Conservation (phyloP, 371 early-diverging fungal genomes). For the Sporodiniella umbellata region DNA sequence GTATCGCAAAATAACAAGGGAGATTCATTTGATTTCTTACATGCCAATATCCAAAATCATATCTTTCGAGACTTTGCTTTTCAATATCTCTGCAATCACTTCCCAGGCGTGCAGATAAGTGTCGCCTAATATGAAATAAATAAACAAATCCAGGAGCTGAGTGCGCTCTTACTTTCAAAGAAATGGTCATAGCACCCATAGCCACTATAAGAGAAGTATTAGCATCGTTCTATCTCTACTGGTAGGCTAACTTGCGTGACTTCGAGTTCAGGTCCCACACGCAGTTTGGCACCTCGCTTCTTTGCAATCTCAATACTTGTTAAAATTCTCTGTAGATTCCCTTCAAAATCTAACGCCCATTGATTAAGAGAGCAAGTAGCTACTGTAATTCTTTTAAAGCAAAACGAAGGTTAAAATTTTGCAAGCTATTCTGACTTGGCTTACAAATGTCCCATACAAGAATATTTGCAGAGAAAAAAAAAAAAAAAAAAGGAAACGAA, state of each 20-base stretch:
- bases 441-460: slow-evolving; percentile 19
- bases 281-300: slow-evolving; percentile 73
- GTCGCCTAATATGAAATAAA: slow-evolving; percentile 57
- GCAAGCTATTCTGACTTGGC: too few relatives aligned
- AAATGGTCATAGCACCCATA: slow-evolving; percentile 98
- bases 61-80: slow-evolving; percentile 59
- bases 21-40: slow-evolving; percentile 45
- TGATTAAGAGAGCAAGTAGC: slow-evolving; percentile 91
- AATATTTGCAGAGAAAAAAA: too few relatives aligned
- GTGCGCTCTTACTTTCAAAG: slow-evolving; percentile 65
- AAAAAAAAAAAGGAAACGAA: too few relatives aligned
- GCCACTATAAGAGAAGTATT: slow-evolving; percentile 56
- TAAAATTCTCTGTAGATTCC: slow-evolving; percentile 85
- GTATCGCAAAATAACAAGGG: not conserved
- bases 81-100: slow-evolving; percentile 73
- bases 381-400: slow-evolving; percentile 57
- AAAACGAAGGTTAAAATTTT: too few relatives aligned
- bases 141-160: not conserved
- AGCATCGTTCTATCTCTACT: not conserved
- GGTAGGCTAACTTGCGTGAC: slow-evolving; percentile 61
- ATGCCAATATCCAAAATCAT: slow-evolving; percentile 94
- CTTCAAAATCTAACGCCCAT: slow-evolving; percentile 96
- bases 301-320: slow-evolving; percentile 86
- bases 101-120: slow-evolving; percentile 96
- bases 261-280: slow-evolving; percentile 97